Evolutionary conservation across 2,329 filamentous ascomycete species (phyloP), one percentile per base, ranked within the genome.

Genomic region (Penicillium nordicum): DNA sequence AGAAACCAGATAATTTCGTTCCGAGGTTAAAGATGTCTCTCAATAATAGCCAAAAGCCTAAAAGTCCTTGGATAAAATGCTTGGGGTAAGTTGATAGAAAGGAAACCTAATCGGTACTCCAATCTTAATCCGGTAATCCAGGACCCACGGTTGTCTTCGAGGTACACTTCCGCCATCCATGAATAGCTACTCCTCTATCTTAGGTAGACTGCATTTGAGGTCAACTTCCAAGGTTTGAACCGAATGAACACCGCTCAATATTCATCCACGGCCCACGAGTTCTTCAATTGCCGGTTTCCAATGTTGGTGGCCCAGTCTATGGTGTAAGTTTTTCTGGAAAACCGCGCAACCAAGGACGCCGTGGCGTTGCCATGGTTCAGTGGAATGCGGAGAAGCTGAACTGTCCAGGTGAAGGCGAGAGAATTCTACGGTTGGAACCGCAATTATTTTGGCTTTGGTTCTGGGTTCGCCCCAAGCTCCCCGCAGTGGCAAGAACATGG

Each of bases 101-200:
- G 29, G 29, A 45, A 55, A 55, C 47, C n/a, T 51, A 45, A 51
- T 45, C 53, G 38, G 5, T 27, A 37, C 44, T 50, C 43, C 44
- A 57, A 30, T 30, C 37, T 36, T 25, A 41, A 52, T 45, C 46
- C 47, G 36, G 44, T 50, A 45, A 30, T 12, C 18, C 12, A 21
- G 32, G 59, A 58, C 59, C 62, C 62, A 63, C 52, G 59, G 62
- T 56, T 32, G 36, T 18, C 37, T 37, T 49, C 27, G 52, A 60
- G 59, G 57, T 54, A 63, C 60, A 48, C 38, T 34, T 37, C 1
- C 10, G 40, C 18, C 9, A 63, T 32, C 61, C 61, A 55, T 62
- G 61, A 59, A 41, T 50, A 41, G 38, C n/a, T 30, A 40, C 21
- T 49, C 23, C 14, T n/a, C 5, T 11, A 42, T 44, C 38, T 18